Conservation (phyloP, 1,139 yeast species). For the Citeromyces hawaiiensis region DNA sequence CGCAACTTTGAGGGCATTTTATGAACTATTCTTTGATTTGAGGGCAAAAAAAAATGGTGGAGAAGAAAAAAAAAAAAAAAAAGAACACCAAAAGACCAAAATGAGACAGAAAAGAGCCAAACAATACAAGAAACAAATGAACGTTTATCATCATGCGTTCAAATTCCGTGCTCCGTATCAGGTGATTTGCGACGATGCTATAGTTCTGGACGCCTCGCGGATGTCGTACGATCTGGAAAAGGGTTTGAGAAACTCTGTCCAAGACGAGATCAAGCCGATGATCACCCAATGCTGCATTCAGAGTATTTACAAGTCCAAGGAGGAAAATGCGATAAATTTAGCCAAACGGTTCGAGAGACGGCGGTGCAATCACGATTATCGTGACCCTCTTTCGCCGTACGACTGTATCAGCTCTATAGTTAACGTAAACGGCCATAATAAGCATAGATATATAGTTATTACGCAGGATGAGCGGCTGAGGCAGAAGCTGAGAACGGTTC, state of each 20-base stretch:
- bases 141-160: conserved; percentile 70
- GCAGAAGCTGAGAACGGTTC: conserved; percentile 51
- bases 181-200: conserved; percentile 69
- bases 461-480: conserved; percentile 67
- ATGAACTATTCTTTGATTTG: too few relatives aligned
- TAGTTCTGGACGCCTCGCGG: conserved; percentile 50
- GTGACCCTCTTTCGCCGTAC: conserved; percentile 51
- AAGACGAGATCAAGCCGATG: conserved; percentile 82
- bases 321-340: conserved; percentile 61
- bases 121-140: conserved; percentile 85
- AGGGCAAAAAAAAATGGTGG: too few relatives aligned
- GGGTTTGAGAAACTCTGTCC: conserved; percentile 73
- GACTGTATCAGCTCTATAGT: conserved; percentile 72
- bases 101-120: conserved; percentile 98
- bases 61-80: background rate
- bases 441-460: conserved; percentile 83
- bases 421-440: conserved; percentile 60
- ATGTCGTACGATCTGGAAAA: conserved; percentile 62
- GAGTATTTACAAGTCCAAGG: conserved; percentile 56
- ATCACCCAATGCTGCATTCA: conserved; percentile 95
- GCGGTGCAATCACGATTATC: conserved; percentile 38
- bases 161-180: conserved; percentile 93
- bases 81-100: conserved; percentile 5
- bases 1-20: too few relatives aligned
- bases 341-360: conserved; percentile 79